Percentiles rank a stretch among this genome's conserved stretches.
Evolutionary conservation across 2,329 filamentous ascomycete genomes (phyloP).

Genomic region (Ramularia endophylla): DNA sequence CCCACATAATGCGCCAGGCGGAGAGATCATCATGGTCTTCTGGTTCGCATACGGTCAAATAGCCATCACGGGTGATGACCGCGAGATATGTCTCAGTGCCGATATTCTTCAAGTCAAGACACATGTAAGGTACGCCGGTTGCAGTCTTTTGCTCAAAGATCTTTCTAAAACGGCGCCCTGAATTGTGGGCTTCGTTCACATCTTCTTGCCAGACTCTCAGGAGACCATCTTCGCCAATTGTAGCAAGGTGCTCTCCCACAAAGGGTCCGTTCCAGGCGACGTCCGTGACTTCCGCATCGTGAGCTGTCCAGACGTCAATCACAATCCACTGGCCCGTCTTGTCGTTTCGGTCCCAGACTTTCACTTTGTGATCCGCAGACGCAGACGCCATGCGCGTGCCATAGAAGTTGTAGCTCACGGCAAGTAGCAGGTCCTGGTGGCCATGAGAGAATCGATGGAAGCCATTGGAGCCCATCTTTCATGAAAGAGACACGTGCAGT

Average conservation of each 20-base stretch:
- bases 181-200: slow-evolving; percentile 65
- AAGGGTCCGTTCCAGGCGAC: slow-evolving; percentile 91
- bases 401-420: slow-evolving; percentile 85
- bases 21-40: slow-evolving; percentile 74
- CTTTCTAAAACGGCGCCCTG: slow-evolving; percentile 73
- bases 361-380: slow-evolving; percentile 86
- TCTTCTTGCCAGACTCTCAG: slow-evolving; percentile 94
- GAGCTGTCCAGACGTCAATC: slow-evolving; percentile 82
- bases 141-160: slow-evolving; percentile 57
- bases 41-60: slow-evolving; percentile 75
- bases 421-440: slow-evolving; percentile 74
- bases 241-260: slow-evolving; percentile 81
- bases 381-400: slow-evolving; percentile 88
- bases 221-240: slow-evolving; percentile 81
- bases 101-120: slow-evolving; percentile 80
- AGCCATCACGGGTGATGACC: slow-evolving; percentile 75
- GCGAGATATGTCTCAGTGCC: slow-evolving; percentile 81
- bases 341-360: slow-evolving; percentile 79
- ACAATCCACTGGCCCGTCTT: slow-evolving; percentile 70
- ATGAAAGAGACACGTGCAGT: no score
- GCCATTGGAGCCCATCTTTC: slow-evolving; percentile 24
- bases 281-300: slow-evolving; percentile 85
- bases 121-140: slow-evolving; percentile 66
- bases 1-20: slow-evolving; percentile 69
- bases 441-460: slow-evolving; percentile 62